Evolutionary conservation across 805 yeast species (phyloP).

Genomic region (Wickerhamomyces chambardii): DNA sequence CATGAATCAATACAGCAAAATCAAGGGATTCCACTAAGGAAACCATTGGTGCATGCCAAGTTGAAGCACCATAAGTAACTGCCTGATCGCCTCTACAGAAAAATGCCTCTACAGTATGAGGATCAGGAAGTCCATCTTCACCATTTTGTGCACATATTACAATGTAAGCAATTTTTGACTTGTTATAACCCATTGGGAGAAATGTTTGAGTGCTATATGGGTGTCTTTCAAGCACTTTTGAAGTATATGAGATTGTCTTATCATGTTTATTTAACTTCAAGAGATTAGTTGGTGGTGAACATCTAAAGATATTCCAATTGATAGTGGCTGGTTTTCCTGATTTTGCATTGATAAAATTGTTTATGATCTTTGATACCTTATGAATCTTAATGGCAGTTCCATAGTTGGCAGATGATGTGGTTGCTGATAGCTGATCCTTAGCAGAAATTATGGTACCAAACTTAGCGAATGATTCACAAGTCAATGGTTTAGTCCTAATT

Average conservation of each 20-base stretch:
- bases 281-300: conserved; percentile 66
- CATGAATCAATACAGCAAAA: conserved; percentile 84
- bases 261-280: conserved; percentile 9
- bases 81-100: conserved; percentile 77
- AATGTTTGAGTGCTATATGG: conserved; percentile 87
- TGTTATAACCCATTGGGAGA: conserved; percentile 83
- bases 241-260: conserved; percentile 9
- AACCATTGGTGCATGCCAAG: conserved; percentile 98
- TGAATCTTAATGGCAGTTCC: conserved; percentile 86
- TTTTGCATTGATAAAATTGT: conserved; percentile 38
- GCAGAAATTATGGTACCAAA: conserved; percentile 80
- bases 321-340: conserved; percentile 43
- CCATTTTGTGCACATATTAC: conserved; percentile 71
- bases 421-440: conserved; percentile 52
- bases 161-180: conserved; percentile 45
- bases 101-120: conserved; percentile 55
- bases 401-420: conserved; percentile 62
- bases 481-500: conserved; percentile 45
- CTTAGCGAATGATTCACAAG: conserved; percentile 55
- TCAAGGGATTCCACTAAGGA: conserved; percentile 63
- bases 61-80: conserved; percentile 71
- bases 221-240: conserved; percentile 78
- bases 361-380: conserved; percentile 60
- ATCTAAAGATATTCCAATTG: conserved; percentile 78
- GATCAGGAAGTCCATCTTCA: conserved; percentile 46